phyloP scores from a whole-genome alignment of 2,329 filamentous ascomycete genomes.

The Claviceps maximensis region DNA sequence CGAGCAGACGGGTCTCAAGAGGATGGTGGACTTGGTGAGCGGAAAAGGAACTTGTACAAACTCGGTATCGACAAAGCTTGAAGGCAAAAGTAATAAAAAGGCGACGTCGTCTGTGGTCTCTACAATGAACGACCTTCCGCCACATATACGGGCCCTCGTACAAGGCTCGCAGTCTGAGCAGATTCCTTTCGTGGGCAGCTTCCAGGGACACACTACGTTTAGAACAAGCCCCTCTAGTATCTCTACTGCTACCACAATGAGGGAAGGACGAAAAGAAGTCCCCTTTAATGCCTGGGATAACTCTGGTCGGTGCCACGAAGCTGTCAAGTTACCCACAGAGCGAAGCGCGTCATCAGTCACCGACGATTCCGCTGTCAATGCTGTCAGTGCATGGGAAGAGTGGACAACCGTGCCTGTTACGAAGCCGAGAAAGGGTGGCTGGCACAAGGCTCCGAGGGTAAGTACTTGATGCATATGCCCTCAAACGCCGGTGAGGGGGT shows the following conservation, averaged over 20 bases:
- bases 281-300: slow-evolving; percentile 21
- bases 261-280: slow-evolving; percentile 6
- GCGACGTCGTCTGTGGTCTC: background rate
- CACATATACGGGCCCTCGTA: background rate
- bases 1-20: background rate
- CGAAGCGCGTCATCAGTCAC: slow-evolving; percentile 5
- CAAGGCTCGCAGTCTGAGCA: background rate
- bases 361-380: background rate
- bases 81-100: background rate
- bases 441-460: slow-evolving; percentile 11
- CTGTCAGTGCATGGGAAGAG: background rate
- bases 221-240: slow-evolving; percentile 7
- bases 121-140: background rate
- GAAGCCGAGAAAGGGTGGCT: slow-evolving; percentile 10
- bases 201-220: background rate
- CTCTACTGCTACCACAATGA: slow-evolving; percentile 19
- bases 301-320: slow-evolving; percentile 11
- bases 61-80: background rate
- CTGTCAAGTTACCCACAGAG: slow-evolving; percentile 13
- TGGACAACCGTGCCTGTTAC: background rate
- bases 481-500: background rate
- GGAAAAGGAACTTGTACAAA: background rate
- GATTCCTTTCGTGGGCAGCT: background rate
- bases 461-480: background rate
- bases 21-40: background rate